A percentile compares a stretch with the other conserved stretches of the same genome.
Conservation (phyloP, 2,329 filamentous ascomycete genomes). For the Aspergillus brasiliensis region DNA sequence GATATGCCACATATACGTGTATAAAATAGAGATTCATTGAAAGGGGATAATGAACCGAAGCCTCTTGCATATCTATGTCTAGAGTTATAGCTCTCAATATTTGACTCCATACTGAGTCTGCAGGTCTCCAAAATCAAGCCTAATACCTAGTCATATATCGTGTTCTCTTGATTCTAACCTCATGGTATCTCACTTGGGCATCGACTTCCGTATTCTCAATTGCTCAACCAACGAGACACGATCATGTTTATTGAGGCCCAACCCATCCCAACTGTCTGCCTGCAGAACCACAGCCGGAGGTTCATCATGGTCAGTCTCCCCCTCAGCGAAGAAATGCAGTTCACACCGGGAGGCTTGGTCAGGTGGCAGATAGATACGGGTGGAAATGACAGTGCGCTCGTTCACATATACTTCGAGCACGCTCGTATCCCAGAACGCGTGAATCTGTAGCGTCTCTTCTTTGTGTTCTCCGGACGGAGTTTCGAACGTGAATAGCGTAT, state of each 20-base stretch:
- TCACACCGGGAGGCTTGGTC: constrained; percentile 11
- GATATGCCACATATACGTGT: neutral
- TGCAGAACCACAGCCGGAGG: constrained; percentile 17
- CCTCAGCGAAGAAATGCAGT: constrained; percentile 28
- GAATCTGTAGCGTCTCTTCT: constrained; percentile 45
- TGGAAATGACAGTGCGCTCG: constrained; percentile 45
- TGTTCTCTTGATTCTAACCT: no score
- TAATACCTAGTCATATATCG: no score
- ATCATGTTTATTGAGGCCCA: constrained; percentile 6
- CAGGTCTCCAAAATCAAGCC: no score
- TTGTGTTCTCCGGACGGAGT: constrained; percentile 17
- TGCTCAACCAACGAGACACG: neutral
- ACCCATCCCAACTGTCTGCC: constrained; percentile 30
- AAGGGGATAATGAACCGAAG: no score
- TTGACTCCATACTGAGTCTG: no score
- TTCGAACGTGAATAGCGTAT: constrained; percentile 49
- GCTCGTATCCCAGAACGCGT: constrained; percentile 45
- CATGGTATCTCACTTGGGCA: neutral
- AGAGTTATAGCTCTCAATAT: no score
- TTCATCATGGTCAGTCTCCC: neutral
- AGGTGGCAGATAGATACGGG: constrained; percentile 36
- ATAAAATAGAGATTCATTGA: neutral
- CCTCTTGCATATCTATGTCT: neutral
- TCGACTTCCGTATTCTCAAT: neutral
- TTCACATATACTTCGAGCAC: constrained; percentile 53